Evolutionary conservation across 208 protist genomes (phyloP), one percentile per base, ranked within the genome.

Genomic region (Histomonas meleagridis): DNA sequence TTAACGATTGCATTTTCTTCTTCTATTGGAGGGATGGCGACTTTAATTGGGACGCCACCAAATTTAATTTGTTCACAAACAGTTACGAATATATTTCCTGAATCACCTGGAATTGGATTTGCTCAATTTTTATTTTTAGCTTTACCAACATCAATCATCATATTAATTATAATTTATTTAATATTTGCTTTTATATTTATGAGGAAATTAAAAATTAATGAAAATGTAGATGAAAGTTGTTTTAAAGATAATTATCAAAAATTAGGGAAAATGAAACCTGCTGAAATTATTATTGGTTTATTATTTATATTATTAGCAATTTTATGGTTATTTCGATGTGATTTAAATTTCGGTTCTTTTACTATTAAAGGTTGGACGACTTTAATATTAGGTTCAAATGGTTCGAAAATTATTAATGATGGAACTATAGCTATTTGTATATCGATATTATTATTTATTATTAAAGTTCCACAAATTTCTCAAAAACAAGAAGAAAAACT

Each of bases 1-100:
- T 55, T 86, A 35, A 46, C 40, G n/a, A 86, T 86, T 86, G 46
- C 76, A 35, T 86, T 51, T 55, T 86, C 46, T 3, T 32, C 92
- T 0, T 79, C 69, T n/a, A 60, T 94, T 26, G 93, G 93, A 65
- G 93, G 93, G 1, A 92, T 92, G 51, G 92, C 90, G 0, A 93
- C 93, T 57, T 86, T 93, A 26, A 93, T 92, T 32, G 93, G 93
- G 43, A 94, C 93, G 12, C 91, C 91, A 35, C 93, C 93, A 53
- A 94, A 94, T 35, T 28, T 94, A 23, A 91, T 93, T 51, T 91
- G 93, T 16, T 48, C 76, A 32, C 69, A 90, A 91, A 32, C 78
- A 10, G 7, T 91, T 10, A 0, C 35, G 10, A 26, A 65, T 48
- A 10, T 57, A 32, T 92, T 93, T 28, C 53, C 51, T 21, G 40